phyloP scores from a whole-genome alignment of 1,284 basidiomycete genomes.

The Microbotryum saponariae region DNA sequence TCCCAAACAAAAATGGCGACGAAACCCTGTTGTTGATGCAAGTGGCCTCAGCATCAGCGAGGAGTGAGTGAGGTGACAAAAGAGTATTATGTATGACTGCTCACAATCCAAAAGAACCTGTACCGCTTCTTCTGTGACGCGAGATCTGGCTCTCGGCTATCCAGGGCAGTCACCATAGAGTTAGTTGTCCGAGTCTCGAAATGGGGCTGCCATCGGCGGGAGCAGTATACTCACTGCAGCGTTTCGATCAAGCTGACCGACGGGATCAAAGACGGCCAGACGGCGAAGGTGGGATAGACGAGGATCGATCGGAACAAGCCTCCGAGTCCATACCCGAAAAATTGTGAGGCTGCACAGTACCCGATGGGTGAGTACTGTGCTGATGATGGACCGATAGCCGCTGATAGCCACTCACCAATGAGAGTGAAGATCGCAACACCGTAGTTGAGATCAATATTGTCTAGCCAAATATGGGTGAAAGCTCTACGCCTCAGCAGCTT shows the following conservation, averaged over 20 bases:
- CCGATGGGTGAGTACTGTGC: not conserved
- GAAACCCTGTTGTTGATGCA: conserved; percentile 37
- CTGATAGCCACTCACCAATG: not conserved
- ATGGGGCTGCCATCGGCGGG: not conserved
- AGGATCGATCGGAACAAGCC: conserved; percentile 55
- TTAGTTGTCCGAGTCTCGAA: not conserved
- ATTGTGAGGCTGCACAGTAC: conserved; percentile 45
- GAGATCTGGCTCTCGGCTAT: not conserved
- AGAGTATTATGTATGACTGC: not conserved
- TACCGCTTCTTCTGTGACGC: conserved; percentile 36
- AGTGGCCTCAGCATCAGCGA: too few species aligned
- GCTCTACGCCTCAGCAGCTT: not conserved
- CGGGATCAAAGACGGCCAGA: conserved; percentile 54
- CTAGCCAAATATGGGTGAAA: conserved; percentile 31
- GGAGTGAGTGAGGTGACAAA: too few species aligned
- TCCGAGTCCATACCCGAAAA: conserved; percentile 56
- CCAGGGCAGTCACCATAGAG: not conserved
- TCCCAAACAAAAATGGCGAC: conserved; percentile 51
- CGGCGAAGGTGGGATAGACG: conserved; percentile 62
- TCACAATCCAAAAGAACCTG: conserved; percentile 52
- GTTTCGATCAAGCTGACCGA: not conserved
- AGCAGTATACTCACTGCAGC: not conserved
- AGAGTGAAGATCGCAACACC: conserved; percentile 36
- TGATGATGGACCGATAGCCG: not conserved
- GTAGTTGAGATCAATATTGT: conserved; percentile 51